phyloP scores from a whole-genome alignment of 2,329 filamentous ascomycete genomes.

The Fonsecaea monophora region DNA sequence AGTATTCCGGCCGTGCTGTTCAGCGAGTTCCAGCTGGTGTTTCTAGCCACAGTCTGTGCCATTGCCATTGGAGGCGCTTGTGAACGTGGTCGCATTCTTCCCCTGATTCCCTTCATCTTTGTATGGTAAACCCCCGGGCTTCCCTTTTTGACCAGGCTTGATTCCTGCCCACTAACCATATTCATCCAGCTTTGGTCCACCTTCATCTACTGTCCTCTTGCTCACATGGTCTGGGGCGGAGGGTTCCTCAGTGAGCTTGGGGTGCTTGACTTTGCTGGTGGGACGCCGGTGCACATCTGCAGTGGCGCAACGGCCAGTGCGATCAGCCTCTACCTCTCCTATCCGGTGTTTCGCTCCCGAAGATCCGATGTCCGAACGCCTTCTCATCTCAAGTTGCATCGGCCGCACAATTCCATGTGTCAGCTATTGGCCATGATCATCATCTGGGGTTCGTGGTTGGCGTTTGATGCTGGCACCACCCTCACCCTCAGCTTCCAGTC shows the following conservation, averaged over 20 bases:
- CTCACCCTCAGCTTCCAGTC: slow-evolving; percentile 59
- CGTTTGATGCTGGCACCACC: slow-evolving; percentile 59
- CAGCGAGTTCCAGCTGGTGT: slow-evolving; percentile 59
- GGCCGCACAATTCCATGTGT: slow-evolving; percentile 57
- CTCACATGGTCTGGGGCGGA: slow-evolving; percentile 80
- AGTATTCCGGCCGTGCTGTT: slow-evolving; percentile 60
- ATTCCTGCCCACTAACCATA: slow-evolving; percentile 16
- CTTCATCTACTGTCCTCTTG: slow-evolving; percentile 72
- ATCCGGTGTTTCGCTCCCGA: slow-evolving; percentile 57
- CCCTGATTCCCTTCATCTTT: slow-evolving; percentile 58
- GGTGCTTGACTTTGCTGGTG: slow-evolving; percentile 76
- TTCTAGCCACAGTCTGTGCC: slow-evolving; percentile 56
- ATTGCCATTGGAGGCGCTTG: slow-evolving; percentile 59
- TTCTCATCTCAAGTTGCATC: slow-evolving; percentile 53
- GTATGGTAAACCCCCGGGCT: slow-evolving; percentile 34
- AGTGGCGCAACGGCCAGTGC: slow-evolving; percentile 61
- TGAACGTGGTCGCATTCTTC: slow-evolving; percentile 56
- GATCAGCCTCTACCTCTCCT: slow-evolving; percentile 59
- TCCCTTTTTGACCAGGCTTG: not conserved
- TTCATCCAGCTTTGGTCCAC: slow-evolving; percentile 64
- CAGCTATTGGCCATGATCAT: slow-evolving; percentile 58
- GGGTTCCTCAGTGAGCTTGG: slow-evolving; percentile 74
- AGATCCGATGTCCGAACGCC: slow-evolving; percentile 55
- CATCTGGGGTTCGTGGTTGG: slow-evolving; percentile 61
- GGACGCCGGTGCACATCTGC: slow-evolving; percentile 76